Evolutionary conservation across 495 filamentous ascomycete genomes (phyloP).

Genomic region (Penicillium odoratum): DNA sequence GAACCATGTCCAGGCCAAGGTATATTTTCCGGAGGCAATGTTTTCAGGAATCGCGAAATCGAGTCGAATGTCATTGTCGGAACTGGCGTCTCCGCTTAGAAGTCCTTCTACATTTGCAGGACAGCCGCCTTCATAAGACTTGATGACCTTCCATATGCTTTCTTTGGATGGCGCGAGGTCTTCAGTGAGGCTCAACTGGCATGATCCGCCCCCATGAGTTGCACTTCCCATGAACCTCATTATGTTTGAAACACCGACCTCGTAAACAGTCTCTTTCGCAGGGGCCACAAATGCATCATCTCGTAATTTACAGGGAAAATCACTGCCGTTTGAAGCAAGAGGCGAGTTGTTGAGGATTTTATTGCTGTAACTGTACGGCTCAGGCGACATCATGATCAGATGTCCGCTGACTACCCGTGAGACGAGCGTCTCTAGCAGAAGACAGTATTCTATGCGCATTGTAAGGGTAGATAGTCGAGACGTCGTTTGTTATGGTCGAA

Average conservation of each 20-base stretch:
- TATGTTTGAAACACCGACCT: slow-evolving; percentile 24
- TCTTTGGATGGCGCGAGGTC: slow-evolving; percentile 56
- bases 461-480: too few relatives aligned
- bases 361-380: slow-evolving; percentile 60
- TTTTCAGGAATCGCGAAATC: slow-evolving; percentile 43
- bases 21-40: slow-evolving; percentile 49
- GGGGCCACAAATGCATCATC: slow-evolving; percentile 16
- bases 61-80: slow-evolving; percentile 25
- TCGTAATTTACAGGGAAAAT: slow-evolving; percentile 73
- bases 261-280: slow-evolving; percentile 21
- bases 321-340: slow-evolving; percentile 51
- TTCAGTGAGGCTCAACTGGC: slow-evolving; percentile 76
- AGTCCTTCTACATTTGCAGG: slow-evolving; percentile 50
- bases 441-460: background rate
- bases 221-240: slow-evolving; percentile 45
- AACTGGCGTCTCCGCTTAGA: slow-evolving; percentile 16
- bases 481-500: too few relatives aligned
- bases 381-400: slow-evolving; percentile 62
- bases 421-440: background rate
- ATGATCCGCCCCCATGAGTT: slow-evolving; percentile 80
- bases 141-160: slow-evolving; percentile 68
- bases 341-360: slow-evolving; percentile 56
- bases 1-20: slow-evolving; percentile 84
- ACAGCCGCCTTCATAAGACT: slow-evolving; percentile 73
- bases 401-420: background rate